These are phyloP conservation scores for Cytospora chrysosperma DNA, from an alignment of 2,329 filamentous ascomycete genomes.

Conservation along the genomic window DNA sequence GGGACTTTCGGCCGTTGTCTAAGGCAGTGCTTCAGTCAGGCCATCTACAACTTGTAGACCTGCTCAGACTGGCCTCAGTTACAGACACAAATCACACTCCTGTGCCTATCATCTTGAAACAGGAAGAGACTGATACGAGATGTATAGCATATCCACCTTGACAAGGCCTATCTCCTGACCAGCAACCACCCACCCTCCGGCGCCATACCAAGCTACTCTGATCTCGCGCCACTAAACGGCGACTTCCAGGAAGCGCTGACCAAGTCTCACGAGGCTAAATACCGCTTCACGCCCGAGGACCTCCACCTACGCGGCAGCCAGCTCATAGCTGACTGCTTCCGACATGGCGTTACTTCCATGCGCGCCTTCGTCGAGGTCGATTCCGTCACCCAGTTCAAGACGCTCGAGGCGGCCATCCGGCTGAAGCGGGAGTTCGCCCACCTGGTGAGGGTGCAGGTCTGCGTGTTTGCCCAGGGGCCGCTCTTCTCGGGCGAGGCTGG, in stretches of 20 bases:
- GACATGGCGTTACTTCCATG: slow-evolving; percentile 65
- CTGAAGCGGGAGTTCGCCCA: slow-evolving; percentile 55
- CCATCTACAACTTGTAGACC: too few relatives aligned
- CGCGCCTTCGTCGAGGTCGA: slow-evolving; percentile 73
- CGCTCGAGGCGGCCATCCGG: slow-evolving; percentile 51
- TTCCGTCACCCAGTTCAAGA: slow-evolving; percentile 48
- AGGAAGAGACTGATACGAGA: neutral
- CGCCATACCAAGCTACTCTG: slow-evolving; percentile 54
- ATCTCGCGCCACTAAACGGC: slow-evolving; percentile 59
- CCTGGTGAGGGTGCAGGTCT: slow-evolving; percentile 62
- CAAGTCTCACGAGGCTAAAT: slow-evolving; percentile 54
- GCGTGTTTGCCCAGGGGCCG: slow-evolving; percentile 69
- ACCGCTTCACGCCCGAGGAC: slow-evolving; percentile 59
- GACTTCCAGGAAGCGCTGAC: slow-evolving; percentile 65
- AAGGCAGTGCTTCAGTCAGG: too few relatives aligned
- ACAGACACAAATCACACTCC: neutral
- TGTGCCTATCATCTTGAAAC: neutral
- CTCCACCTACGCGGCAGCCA: slow-evolving; percentile 63
- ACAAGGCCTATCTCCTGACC: slow-evolving; percentile 62
- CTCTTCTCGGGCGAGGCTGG: slow-evolving; percentile 57
- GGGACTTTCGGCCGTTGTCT: too few relatives aligned
- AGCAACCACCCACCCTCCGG: slow-evolving; percentile 28
- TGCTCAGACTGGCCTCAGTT: neutral
- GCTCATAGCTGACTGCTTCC: slow-evolving; percentile 59
- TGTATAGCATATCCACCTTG: slow-evolving; percentile 62